Evolutionary conservation across 2,329 filamentous ascomycete genomes (phyloP).

Genomic region (Hymenoscyphus fraxineus): DNA sequence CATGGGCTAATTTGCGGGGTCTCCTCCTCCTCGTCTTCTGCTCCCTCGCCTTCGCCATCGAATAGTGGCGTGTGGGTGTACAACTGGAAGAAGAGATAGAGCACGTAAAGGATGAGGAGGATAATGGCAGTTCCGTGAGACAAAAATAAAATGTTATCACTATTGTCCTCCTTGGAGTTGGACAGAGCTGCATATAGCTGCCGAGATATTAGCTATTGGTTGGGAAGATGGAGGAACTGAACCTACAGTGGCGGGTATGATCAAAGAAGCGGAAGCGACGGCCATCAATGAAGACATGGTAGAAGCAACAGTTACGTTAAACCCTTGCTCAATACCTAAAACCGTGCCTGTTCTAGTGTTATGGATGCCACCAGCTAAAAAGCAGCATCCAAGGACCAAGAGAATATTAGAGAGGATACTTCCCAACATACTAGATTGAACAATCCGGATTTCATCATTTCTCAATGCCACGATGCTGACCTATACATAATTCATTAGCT

Average conservation of each 20-base stretch:
- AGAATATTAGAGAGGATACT: conserved; percentile 94
- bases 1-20: conserved; percentile 24
- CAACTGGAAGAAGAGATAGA: conserved; percentile 77
- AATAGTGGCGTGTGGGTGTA: conserved; percentile 71
- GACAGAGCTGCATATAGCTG: conserved; percentile 65
- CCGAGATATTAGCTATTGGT: conserved; percentile 12
- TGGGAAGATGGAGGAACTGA: neutral
- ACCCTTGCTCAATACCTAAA: conserved; percentile 60
- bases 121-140: conserved; percentile 76
- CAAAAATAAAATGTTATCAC: conserved; percentile 61
- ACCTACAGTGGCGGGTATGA: conserved; percentile 67
- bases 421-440: conserved; percentile 94
- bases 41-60: conserved; percentile 45
- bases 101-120: conserved; percentile 67
- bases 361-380: conserved; percentile 68
- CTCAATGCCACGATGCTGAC: conserved; percentile 88
- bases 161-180: conserved; percentile 41
- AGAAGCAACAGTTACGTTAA: conserved; percentile 73
- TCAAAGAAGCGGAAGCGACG: conserved; percentile 70
- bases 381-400: conserved; percentile 78
- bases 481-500: conserved; percentile 41
- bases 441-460: conserved; percentile 84
- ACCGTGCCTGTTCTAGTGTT: conserved; percentile 38
- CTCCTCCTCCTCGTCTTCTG: conserved; percentile 20
- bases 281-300: conserved; percentile 73